A percentile compares a stretch with the other conserved stretches of the same genome.
Conservation (phyloP, 2,329 filamentous ascomycete genomes). For the Teratosphaeria gauchensis region DNA sequence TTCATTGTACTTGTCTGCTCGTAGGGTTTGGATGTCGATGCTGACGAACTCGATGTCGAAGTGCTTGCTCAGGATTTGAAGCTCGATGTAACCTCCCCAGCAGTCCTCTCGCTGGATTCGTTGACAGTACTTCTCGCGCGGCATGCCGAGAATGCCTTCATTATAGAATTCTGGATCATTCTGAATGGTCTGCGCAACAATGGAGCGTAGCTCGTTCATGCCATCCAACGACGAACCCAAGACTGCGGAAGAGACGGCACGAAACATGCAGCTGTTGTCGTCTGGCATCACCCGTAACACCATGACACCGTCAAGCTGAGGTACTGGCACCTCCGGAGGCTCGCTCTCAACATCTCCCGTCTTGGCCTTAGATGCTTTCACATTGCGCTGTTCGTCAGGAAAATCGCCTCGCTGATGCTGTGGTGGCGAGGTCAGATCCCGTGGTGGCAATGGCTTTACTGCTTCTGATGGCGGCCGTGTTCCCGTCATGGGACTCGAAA, state of each 20-base stretch:
- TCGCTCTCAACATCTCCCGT: constrained; percentile 41
- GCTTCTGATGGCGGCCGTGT: constrained; percentile 13
- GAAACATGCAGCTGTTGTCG: constrained; percentile 91
- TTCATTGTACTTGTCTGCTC: constrained; percentile 71
- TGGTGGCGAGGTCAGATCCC: constrained; percentile 12
- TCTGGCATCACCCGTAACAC: constrained; percentile 92
- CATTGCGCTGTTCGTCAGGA: constrained; percentile 23
- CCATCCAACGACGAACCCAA: constrained; percentile 52
- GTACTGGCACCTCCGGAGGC: constrained; percentile 51
- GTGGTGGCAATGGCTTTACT: constrained; percentile 16
- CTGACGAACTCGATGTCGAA: constrained; percentile 80
- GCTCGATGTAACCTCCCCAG: constrained; percentile 89
- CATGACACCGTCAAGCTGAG: constrained; percentile 45
- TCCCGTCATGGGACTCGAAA: constrained; percentile 21
- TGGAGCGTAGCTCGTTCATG: constrained; percentile 62
- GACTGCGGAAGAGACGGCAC: constrained; percentile 75
- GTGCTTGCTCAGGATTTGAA: constrained; percentile 72
- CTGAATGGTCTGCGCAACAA: constrained; percentile 72
- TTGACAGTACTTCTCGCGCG: constrained; percentile 63
- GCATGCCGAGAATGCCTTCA: constrained; percentile 63
- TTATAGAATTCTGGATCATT: constrained; percentile 62
- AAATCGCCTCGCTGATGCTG: constrained; percentile 19
- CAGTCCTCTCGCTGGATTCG: constrained; percentile 72
- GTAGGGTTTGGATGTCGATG: constrained; percentile 63
- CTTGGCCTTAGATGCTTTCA: constrained; percentile 34